Conservation (phyloP, 2,329 filamentous ascomycete species). For the Rutstroemia sp. region DNA sequence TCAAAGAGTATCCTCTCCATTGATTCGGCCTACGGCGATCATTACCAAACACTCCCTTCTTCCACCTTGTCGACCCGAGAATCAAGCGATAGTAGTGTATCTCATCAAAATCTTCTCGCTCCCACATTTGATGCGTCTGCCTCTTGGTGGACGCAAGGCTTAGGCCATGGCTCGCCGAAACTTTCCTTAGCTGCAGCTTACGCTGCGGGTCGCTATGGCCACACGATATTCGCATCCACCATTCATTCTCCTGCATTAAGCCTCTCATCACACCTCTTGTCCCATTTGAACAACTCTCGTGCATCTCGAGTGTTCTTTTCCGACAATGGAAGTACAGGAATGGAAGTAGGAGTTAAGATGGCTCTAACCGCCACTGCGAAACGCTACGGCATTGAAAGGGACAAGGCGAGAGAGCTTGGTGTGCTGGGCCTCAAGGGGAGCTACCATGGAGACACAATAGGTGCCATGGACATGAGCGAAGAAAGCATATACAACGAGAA, state of each 20-base stretch:
- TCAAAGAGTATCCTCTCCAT: slow-evolving; percentile 62
- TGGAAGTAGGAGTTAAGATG: slow-evolving; percentile 84
- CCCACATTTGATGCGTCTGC: slow-evolving; percentile 77
- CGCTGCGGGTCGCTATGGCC: slow-evolving; percentile 75
- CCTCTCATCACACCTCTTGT: slow-evolving; percentile 58
- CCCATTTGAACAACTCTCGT: slow-evolving; percentile 53
- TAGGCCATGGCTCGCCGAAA: slow-evolving; percentile 69
- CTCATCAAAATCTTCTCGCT: slow-evolving; percentile 37
- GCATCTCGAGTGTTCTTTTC: slow-evolving; percentile 71
- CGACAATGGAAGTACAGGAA: slow-evolving; percentile 76
- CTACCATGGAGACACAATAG: slow-evolving; percentile 84
- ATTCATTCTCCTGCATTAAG: slow-evolving; percentile 71
- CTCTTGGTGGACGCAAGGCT: slow-evolving; percentile 87
- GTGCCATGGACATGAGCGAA: slow-evolving; percentile 79
- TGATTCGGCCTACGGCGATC: slow-evolving; percentile 73
- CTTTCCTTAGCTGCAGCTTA: slow-evolving; percentile 71
- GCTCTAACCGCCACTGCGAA: slow-evolving; percentile 60
- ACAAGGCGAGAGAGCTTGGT: slow-evolving; percentile 44
- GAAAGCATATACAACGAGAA: slow-evolving; percentile 73
- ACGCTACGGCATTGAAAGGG: slow-evolving; percentile 48
- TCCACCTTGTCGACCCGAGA: slow-evolving; percentile 1
- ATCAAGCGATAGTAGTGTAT: not conserved
- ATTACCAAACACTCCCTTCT: slow-evolving; percentile 53
- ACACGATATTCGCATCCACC: slow-evolving; percentile 79
- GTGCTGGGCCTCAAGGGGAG: slow-evolving; percentile 71